Evolutionary conservation across 2,329 filamentous ascomycete species (phyloP).

Genomic region (Cladosporium austrohemisphaericum): DNA sequence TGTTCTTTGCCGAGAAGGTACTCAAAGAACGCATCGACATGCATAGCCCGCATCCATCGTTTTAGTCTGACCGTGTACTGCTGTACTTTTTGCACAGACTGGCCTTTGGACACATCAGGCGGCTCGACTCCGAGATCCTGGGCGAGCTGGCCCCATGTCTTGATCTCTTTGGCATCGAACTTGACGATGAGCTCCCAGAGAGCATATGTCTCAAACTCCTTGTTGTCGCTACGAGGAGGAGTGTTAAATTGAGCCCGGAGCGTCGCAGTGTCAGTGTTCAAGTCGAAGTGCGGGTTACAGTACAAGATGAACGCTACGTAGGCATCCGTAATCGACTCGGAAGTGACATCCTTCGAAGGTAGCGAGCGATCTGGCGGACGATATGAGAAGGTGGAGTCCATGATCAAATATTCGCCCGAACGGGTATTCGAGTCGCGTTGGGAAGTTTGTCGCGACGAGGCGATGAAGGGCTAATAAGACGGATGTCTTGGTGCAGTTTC

Average conservation of each 20-base stretch:
- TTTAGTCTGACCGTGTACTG: conserved; percentile 92
- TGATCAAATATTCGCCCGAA: background rate
- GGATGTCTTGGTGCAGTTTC: background rate
- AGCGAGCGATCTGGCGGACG: conserved; percentile 48
- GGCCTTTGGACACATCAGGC: conserved; percentile 71
- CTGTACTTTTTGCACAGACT: conserved; percentile 84
- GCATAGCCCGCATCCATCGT: conserved; percentile 95
- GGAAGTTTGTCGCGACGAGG: background rate
- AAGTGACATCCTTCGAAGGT: conserved; percentile 65
- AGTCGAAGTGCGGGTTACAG: conserved; percentile 78
- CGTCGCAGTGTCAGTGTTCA: conserved; percentile 65
- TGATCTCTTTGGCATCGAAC: conserved; percentile 77
- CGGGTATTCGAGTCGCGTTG: background rate
- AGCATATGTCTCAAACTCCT: conserved; percentile 73
- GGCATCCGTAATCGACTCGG: conserved; percentile 71
- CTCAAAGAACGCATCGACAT: conserved; percentile 91
- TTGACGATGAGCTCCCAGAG: conserved; percentile 75
- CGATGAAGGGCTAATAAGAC: background rate
- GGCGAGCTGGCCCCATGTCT: conserved; percentile 87
- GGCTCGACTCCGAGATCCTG: conserved; percentile 84
- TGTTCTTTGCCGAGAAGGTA: conserved; percentile 76
- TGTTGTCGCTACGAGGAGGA: conserved; percentile 82
- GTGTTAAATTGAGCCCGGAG: conserved; percentile 72
- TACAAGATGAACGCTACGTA: conserved; percentile 84
- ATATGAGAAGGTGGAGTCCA: conserved; percentile 7